Conservation (phyloP, 768 basidiomycete species). For the Psilocybe tampanensis region DNA sequence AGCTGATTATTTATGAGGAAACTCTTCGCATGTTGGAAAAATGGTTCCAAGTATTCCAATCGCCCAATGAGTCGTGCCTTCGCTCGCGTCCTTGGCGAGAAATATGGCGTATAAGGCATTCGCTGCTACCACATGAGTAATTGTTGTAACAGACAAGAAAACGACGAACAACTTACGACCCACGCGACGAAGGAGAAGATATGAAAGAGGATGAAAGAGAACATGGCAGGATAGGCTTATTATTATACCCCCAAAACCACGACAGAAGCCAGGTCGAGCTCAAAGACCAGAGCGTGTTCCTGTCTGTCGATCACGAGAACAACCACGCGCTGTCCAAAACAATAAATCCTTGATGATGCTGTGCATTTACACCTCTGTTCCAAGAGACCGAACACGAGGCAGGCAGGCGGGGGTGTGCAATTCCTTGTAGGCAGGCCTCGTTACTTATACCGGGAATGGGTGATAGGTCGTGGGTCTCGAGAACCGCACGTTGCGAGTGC, state of each 20-base stretch:
- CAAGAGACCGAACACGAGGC: not conserved
- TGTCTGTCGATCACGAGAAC: not conserved
- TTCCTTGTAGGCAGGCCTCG: not conserved
- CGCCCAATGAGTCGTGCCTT: too few relatives aligned
- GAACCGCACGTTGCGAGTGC: not conserved
- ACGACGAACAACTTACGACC: not conserved
- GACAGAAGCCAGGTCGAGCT: not conserved
- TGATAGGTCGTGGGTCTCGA: not conserved
- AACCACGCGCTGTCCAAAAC: not conserved
- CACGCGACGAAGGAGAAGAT: not conserved
- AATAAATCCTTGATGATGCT: not conserved
- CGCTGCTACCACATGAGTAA: not conserved
- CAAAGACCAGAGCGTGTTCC: not conserved
- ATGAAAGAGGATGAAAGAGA: not conserved
- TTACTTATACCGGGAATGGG: not conserved
- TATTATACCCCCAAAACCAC: not conserved
- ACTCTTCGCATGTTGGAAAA: not conserved
- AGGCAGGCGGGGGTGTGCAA: not conserved
- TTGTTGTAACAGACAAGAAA: not conserved
- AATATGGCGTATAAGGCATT: not conserved
- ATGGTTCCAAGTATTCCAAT: too few relatives aligned
- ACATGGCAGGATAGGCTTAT: not conserved
- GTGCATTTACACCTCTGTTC: not conserved
- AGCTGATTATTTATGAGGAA: not conserved
- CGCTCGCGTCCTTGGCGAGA: not conserved